Evolutionary conservation across 2,329 filamentous ascomycete species (phyloP).

Genomic region (Dactylellina sp.): DNA sequence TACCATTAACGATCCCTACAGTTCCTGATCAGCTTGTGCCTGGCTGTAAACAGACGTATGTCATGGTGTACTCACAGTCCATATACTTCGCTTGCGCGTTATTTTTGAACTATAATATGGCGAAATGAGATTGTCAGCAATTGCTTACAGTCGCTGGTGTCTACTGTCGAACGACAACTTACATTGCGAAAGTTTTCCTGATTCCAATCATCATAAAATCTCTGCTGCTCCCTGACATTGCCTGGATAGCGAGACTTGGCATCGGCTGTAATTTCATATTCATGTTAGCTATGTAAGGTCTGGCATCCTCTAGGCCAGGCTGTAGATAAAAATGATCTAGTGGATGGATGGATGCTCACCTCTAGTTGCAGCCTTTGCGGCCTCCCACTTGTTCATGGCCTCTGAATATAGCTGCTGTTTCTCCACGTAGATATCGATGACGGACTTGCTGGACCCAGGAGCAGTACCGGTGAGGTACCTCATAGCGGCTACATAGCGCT

Average conservation of each 20-base stretch:
- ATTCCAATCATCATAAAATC: slow-evolving; percentile 21
- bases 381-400: slow-evolving; percentile 13
- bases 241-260: slow-evolving; percentile 14
- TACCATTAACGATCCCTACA: slow-evolving; percentile 34
- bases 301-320: slow-evolving; percentile 7
- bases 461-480: not conserved
- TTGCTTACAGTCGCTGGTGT: slow-evolving; percentile 10
- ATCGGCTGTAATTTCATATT: slow-evolving; percentile 12
- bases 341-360: slow-evolving; percentile 21
- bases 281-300: slow-evolving; percentile 9
- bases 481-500: slow-evolving; percentile 22
- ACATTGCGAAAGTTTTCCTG: slow-evolving; percentile 21
- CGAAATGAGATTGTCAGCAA: slow-evolving; percentile 13
- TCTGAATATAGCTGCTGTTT: slow-evolving; percentile 17
- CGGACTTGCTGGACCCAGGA: slow-evolving; percentile 1
- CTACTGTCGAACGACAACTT: slow-evolving; percentile 13
- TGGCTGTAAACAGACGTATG: not conserved
- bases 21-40: slow-evolving; percentile 1
- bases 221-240: slow-evolving; percentile 21
- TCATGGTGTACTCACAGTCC: slow-evolving; percentile 12
- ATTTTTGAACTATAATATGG: slow-evolving; percentile 15
- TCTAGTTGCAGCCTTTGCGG: slow-evolving; percentile 16
- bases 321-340: slow-evolving; percentile 11
- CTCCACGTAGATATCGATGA: slow-evolving; percentile 40
- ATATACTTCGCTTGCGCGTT: slow-evolving; percentile 12